Evolutionary conservation across 257 asterid species (phyloP), one percentile per base, ranked within the genome.

Genomic region (Agastache rugosa): DNA sequence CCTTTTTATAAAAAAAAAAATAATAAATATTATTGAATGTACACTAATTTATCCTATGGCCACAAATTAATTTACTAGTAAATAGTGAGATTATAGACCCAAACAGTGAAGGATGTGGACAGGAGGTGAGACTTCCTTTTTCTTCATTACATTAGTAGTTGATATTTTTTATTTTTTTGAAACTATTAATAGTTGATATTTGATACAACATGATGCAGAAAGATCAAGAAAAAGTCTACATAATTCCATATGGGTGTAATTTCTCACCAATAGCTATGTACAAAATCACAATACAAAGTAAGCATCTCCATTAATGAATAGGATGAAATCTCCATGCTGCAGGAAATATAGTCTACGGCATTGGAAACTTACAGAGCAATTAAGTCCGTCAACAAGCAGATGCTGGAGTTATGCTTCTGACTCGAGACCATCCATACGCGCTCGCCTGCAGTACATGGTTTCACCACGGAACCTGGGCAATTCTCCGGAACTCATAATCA

Each of bases 381-480:
- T 23, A 39, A 41, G n/a, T 44, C 11, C 45, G 56, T 42, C 73
- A 65, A 39, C 45, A 54, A 51, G 23, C 72, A 50, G 68, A 65
- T 41, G 67, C 56, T 19, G 50, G 50, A 64, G 5, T 20, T 6
- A 66, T 48, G 19, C 2, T 48, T 16, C 8, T 3, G 48, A 42
- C 48, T 11, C 55, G 5, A 6, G 9, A n/a, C 22, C 2, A 7
- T n/a, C 4, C 20, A n/a, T 19, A 1, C 3, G 2, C 23, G 6
- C 31, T 20, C 29, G 23, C 51, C 11, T 19, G 47, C 31, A 11
- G 56, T 17, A 51, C 56, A 3, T 50, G 56, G 12, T 58, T 37
- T 80, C 72, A 90, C 96, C 94, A 88, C 27, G 92, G 88, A 55
- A 86, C 77, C 64, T 72, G 68, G 2, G 87, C 89, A 20, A 81